Base-by-base conservation (phyloP, 2,329 filamentous ascomycete species). In the Hymenoscyphus infarciens region DNA sequence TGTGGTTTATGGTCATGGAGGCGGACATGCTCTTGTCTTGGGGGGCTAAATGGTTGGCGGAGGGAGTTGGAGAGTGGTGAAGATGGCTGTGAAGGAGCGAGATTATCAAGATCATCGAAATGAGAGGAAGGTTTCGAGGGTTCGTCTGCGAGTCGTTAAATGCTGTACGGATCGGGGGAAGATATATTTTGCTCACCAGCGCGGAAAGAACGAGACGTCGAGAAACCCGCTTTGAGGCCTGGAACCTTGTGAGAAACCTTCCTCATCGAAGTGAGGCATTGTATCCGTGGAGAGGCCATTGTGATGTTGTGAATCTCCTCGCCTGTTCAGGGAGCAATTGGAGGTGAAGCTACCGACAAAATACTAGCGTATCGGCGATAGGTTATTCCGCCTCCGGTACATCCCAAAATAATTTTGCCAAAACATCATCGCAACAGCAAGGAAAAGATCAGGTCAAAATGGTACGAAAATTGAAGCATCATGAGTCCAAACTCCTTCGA, bases 401-500 rank as follows among this genome's bases (percentile, higher is more conserved):
- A 57, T 53, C 38, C 38, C 55, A 60, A 67, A 63, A 66, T 65
- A 63, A 66, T 70, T 66, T 61, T 27, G 38, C 59, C 62, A 63
- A 33, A 31, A 55, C 33, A 33, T 31, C 25, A 39, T 56, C 52
- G 29, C 25, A 33, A 15, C 49, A 29, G 13, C 25, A 33, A 29
- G 7, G 25, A 35, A 52, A 53, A 11, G 5, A 57, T 54, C 8
- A 29, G 58, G 39, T 19, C 75, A 83, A 69, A 27, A 98, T 98
- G 95, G 92, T 96, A 70, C 89, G 95, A 72, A 92, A 96, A 81
- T 87, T 99, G 75, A 98, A 97, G 80, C 86, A 96, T 79, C 94
- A 97, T 79, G 95, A 99, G 87, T 87, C 95, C 76, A 96, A 95
- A 83, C 89, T 98, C 75, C 86, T 98, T 68, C 83, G 84, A 72